These are phyloP conservation scores for Fonsecaea nubica DNA, from an alignment of 2,329 filamentous ascomycete genomes.

Conservation along the genomic window DNA sequence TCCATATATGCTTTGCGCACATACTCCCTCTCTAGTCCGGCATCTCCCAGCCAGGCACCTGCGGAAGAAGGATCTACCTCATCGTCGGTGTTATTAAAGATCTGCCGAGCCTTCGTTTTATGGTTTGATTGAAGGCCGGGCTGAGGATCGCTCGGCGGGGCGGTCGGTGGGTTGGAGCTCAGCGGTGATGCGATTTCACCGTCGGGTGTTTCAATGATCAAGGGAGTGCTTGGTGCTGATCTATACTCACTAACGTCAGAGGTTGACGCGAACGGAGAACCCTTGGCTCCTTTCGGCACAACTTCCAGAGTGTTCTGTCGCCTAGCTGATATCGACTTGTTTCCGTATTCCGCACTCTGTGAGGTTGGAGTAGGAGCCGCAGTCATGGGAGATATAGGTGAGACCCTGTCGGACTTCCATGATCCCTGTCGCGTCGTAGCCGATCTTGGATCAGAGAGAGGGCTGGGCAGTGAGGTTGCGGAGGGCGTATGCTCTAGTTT, in stretches of 20 bases:
- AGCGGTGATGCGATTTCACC: constrained; percentile 26
- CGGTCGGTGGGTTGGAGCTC: constrained; percentile 18
- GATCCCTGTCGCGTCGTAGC: constrained; percentile 27
- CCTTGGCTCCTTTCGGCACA: constrained; percentile 15
- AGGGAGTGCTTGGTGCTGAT: constrained; percentile 53
- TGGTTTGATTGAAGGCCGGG: constrained; percentile 6
- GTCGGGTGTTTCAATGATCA: constrained; percentile 45
- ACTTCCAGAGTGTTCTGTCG: constrained; percentile 15
- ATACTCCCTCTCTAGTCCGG: constrained; percentile 58
- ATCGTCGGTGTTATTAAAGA: constrained; percentile 84
- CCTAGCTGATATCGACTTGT: constrained; percentile 2
- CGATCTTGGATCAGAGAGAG: constrained; percentile 16
- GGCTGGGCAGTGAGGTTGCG: constrained; percentile 24
- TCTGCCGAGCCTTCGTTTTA: constrained; percentile 73
- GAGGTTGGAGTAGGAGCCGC: not conserved
- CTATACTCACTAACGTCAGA: constrained; percentile 53
- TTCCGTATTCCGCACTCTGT: constrained; percentile 1
- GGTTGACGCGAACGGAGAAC: constrained; percentile 25
- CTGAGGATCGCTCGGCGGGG: constrained; percentile 19
- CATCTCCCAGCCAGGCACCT: constrained; percentile 85
- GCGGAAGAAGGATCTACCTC: constrained; percentile 80
- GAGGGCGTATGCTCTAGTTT: constrained; percentile 22
- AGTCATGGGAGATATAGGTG: constrained; percentile 18
- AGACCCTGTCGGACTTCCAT: constrained; percentile 33
- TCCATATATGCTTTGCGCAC: constrained; percentile 85